Conservation (phyloP, 2,329 filamentous ascomycete species). For the Stagonosporopsis vannaccii region DNA sequence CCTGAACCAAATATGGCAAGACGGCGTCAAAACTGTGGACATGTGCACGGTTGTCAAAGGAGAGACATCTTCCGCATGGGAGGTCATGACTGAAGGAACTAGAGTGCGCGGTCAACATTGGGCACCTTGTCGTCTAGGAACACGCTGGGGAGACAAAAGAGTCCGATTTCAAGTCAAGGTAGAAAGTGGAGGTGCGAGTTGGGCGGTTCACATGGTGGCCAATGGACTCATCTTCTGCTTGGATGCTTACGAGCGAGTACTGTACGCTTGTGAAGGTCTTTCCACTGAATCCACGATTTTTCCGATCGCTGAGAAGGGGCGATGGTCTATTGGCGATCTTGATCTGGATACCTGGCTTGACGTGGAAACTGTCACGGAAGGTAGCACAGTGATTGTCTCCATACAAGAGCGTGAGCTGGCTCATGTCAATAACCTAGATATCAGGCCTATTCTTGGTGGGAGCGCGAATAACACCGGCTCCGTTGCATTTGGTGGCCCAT, state of each 20-base stretch:
- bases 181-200: constrained; percentile 12
- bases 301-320: constrained; percentile 11
- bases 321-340: constrained; percentile 7
- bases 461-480: constrained; percentile 17
- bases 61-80: constrained; percentile 19
- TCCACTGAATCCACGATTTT: constrained; percentile 16
- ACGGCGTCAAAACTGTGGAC: constrained; percentile 17
- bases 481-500: constrained; percentile 19
- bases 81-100: constrained; percentile 11
- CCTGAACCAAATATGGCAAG: constrained; percentile 16
- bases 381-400: not conserved
- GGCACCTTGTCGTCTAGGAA: constrained; percentile 18
- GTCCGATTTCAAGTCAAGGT: constrained; percentile 13
- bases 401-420: constrained; percentile 8
- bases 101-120: constrained; percentile 17
- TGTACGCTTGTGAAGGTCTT: constrained; percentile 16
- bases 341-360: constrained; percentile 4
- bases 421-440: not conserved
- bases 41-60: constrained; percentile 11
- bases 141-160: constrained; percentile 13
- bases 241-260: not conserved
- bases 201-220: constrained; percentile 21
- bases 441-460: constrained; percentile 14
- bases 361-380: constrained; percentile 3
- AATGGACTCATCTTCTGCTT: constrained; percentile 21